These are phyloP conservation scores for Parathielavia hyrcaniae DNA, from an alignment of 495 filamentous ascomycete genomes.

Conservation along the genomic window DNA sequence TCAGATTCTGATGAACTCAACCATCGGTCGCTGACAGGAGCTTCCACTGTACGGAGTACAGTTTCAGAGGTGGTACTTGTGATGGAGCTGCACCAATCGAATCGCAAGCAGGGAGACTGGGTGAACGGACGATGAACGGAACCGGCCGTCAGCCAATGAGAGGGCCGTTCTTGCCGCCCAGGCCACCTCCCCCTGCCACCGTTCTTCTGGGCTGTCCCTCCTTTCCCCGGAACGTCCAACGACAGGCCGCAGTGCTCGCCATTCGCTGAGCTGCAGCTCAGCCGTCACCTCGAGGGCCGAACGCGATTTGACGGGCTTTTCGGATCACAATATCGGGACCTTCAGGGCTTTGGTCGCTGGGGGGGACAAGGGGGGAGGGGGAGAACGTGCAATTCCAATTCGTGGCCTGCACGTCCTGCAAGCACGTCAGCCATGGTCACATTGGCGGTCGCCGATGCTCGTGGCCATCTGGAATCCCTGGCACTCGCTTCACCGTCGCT, in stretches of 20 bases:
- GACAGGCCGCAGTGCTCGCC: not conserved
- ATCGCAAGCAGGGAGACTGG: not conserved
- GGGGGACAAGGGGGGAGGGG: not conserved
- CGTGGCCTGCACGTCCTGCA: slow-evolving; percentile 10
- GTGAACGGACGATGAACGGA: not conserved
- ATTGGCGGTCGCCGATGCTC: slow-evolving; percentile 12
- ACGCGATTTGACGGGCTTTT: slow-evolving; percentile 12
- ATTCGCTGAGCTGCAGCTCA: slow-evolving; percentile 7
- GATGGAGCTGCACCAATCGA: slow-evolving; percentile 1
- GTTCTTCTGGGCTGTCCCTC: not conserved
- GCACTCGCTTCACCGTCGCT: not conserved
- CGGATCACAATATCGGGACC: slow-evolving; percentile 11
- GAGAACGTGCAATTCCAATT: slow-evolving; percentile 16
- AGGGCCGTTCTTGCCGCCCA: slow-evolving; percentile 22
- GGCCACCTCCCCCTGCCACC: slow-evolving; percentile 8
- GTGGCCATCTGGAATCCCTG: not conserved
- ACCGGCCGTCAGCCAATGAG: slow-evolving; percentile 18
- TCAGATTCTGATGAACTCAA: no score
- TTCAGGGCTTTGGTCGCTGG: not conserved
- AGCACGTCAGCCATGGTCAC: slow-evolving; percentile 13
- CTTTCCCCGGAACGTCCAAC: not conserved
- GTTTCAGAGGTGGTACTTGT: not conserved
- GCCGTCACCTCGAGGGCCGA: slow-evolving; percentile 9
- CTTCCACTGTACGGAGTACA: no score
- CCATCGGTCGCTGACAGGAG: no score